Base-by-base conservation (phyloP, 805 yeast genomes). In the Candida montana region DNA sequence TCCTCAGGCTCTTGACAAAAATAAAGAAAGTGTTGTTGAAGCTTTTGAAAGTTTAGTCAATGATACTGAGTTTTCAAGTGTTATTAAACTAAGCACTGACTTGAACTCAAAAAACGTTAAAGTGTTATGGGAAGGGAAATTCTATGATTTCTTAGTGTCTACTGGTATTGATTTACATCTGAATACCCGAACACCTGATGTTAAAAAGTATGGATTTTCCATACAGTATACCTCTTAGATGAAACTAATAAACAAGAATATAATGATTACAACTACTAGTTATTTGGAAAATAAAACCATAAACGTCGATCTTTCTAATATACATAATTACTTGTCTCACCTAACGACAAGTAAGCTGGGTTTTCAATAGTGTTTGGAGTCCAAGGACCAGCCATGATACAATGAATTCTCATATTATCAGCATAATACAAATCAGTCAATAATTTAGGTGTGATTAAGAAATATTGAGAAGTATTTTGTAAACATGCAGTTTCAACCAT, bases 381-480 rank as follows among this genome's bases (percentile, higher is more conserved):
- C 68, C 71, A 67, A 21, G 71, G 61, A 6, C 72, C 74, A 7
- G 90, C 83, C 67, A 77, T 73, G 33, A 91, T 89, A 66, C 95
- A 86, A 59, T 86, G 95, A 4, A 91, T 76, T 45, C 80, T 75
- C 95, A 91, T 87, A 44, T 76, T 77, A 15, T 76, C 77, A 49
- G 85, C 85, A 57, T 88, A 89, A 52, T 79, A 77, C 37, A 93
- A 66, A 33, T 83, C 81, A 0, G 93, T 81, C 47, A 91, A 67
- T 44, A 91, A 68, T 62, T 93, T 93, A 1, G 99, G 99, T 0
- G 98, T 93, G 31, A 93, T 86, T 57, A 93, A 69, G 57, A 93
- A 89, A 58, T 89, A 91, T 57, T 93, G 99, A 3, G 95, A 79
- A 0, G 75, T 61, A 47, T 71, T 52, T 46, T 74, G 68, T 4